Base-by-base conservation (phyloP, 2,329 filamentous ascomycete species). In the Hirsutella rhossiliensis region DNA sequence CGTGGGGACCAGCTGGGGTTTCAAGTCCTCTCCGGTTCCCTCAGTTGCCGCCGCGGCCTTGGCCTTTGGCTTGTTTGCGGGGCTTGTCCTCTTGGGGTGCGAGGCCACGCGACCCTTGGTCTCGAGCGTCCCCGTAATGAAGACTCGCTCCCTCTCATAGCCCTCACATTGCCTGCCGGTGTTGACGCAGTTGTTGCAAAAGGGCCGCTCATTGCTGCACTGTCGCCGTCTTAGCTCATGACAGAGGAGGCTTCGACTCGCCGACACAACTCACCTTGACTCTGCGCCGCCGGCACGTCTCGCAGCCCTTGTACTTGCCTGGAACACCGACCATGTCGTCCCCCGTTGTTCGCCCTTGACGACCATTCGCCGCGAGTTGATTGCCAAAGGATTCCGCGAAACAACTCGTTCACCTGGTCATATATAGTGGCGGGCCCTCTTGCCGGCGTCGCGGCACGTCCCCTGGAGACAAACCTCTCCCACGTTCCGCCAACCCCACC, bases 271-370 rank as follows among this genome's bases (percentile, higher is more conserved):
- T 50, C 62, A 77, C 76, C 56, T 76, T 78, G 48, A 80, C 76
- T 57, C 78, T 68, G 42, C 76, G 64, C 27, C 67, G 62, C 41
- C 76, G 66, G 55, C 77, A 80, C 23, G 76, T 80, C 58, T 78
- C 76, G 60, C 76, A 80, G 32, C 76, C 76, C 58, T 79, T 79
- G 57, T 75, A 80, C 58, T 79, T 80, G 42, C 76, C 76, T 32
- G 75, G 69, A 46, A 80, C 76, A 43, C 76, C 76, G 50, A 79
- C 76, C 76, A 79, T 78, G 34, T 38, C 37, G 41, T 34, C 34
- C 31, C n/a, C 34, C 9, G 15, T 13, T 12, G 32, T 31, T 23
- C 4, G 12, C 18, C 34, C 34, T 17, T 37, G 13, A 11, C 9
- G 4, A 37, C 34, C 18, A 37, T n/a, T 18, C 34, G 13, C n/a